Percentiles rank a stretch among this genome's conserved stretches.
These are phyloP conservation scores for Plasmodium chabaudi DNA, from an alignment of 169 alveolate species.

Conservation along the genomic window DNA sequence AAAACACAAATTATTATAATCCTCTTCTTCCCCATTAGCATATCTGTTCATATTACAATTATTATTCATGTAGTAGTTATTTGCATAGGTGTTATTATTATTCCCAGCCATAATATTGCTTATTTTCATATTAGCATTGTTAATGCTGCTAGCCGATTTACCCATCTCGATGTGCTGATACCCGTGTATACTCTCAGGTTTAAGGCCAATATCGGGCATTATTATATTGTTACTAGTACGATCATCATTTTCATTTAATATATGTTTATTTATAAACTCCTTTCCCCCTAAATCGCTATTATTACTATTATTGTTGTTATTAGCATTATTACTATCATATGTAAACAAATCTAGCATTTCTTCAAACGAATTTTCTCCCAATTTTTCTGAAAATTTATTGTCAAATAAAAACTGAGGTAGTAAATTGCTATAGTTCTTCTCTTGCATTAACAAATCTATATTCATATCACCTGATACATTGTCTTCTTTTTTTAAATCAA, in stretches of 20 bases:
- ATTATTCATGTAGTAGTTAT: neutral
- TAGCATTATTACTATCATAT: neutral
- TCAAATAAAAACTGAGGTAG: conserved; percentile 68
- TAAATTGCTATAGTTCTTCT: conserved; percentile 8
- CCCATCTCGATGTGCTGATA: neutral
- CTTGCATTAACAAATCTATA: conserved; percentile 21
- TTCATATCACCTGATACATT: conserved; percentile 37
- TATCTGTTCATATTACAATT: neutral
- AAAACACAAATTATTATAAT: conserved; percentile 16
- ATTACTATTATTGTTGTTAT: neutral
- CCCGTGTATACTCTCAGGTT: neutral
- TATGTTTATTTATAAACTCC: neutral
- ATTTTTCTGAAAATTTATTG: conserved; percentile 6
- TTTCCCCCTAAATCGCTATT: neutral
- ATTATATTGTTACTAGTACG: neutral
- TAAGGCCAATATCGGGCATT: neutral
- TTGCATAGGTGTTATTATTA: neutral
- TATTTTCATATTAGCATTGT: neutral
- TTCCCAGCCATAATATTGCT: neutral
- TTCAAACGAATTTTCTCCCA: conserved; percentile 47
- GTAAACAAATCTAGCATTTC: neutral
- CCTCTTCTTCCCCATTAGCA: conserved; percentile 23
- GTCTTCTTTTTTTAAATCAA: neutral
- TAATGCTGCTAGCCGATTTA: neutral
- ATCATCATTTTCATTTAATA: neutral